These are phyloP conservation scores for Fomitopsis serialis DNA, from an alignment of 768 basidiomycete genomes.

Conservation along the genomic window DNA sequence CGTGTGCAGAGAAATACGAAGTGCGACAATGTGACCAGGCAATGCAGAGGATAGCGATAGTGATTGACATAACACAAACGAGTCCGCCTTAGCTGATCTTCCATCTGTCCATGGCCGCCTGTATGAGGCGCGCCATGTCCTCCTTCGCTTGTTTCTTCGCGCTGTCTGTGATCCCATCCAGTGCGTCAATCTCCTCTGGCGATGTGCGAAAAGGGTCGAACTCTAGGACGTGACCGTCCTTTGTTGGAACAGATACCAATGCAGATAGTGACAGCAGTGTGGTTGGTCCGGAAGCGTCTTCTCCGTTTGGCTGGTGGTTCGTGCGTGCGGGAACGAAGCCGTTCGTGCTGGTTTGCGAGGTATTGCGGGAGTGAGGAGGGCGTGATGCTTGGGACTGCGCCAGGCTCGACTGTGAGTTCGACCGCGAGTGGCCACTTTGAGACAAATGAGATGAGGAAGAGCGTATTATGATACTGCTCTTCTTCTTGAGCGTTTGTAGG, in stretches of 20 bases:
- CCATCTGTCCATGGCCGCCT: conserved; percentile 75
- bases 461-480: conserved; percentile 37
- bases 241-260: conserved; percentile 72
- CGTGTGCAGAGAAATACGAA: neutral
- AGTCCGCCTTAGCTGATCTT: conserved; percentile 33
- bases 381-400: conserved; percentile 25
- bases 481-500: conserved; percentile 15
- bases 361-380: conserved; percentile 17
- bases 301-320: conserved; percentile 6
- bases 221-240: conserved; percentile 75
- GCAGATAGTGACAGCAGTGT: conserved; percentile 37
- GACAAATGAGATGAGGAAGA: conserved; percentile 15
- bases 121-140: conserved; percentile 69
- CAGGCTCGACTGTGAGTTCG: conserved; percentile 48
- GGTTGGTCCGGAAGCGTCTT: conserved; percentile 3
- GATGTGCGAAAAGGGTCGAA: conserved; percentile 80
- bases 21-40: neutral
- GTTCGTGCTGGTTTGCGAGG: conserved; percentile 11
- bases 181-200: conserved; percentile 63
- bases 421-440: conserved; percentile 35
- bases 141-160: conserved; percentile 79
- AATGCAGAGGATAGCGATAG: neutral
- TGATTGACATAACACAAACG: neutral
- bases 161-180: conserved; percentile 74
- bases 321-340: conserved; percentile 8